Percentiles rank a stretch among this genome's conserved stretches.
Evolutionary conservation across 805 yeast genomes (phyloP).

Genomic region (Saccharomyces paradoxus): DNA sequence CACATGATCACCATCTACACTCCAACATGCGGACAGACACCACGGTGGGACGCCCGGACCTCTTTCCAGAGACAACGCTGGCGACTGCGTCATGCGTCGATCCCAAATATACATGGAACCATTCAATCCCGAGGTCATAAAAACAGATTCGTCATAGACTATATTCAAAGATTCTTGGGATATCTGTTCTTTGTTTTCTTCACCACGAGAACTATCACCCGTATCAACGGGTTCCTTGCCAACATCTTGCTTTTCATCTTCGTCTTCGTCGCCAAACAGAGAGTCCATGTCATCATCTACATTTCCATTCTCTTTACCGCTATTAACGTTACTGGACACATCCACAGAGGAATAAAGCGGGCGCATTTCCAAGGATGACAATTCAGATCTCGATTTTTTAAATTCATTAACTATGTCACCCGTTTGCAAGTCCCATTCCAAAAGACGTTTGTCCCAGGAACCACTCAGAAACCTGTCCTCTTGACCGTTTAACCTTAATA

Average conservation of each 20-base stretch:
- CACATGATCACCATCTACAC: conserved; percentile 66
- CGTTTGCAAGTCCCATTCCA: conserved; percentile 79
- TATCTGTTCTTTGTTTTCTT: conserved; percentile 14
- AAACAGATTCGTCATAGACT: conserved; percentile 41
- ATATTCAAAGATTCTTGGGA: conserved; percentile 19
- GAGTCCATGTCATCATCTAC: conserved; percentile 6
- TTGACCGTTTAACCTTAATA: conserved; percentile 49
- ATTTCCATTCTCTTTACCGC: conserved; percentile 29
- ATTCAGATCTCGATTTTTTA: conserved; percentile 62
- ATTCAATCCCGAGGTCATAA: conserved; percentile 74
- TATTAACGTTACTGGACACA: conserved; percentile 21
- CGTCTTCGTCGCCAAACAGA: neutral
- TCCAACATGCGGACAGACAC: conserved; percentile 89
- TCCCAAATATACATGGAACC: conserved; percentile 85
- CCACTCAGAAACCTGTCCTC: conserved; percentile 71
- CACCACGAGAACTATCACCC: neutral
- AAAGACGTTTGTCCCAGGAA: conserved; percentile 77
- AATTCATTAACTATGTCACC: conserved; percentile 47
- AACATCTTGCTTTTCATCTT: conserved; percentile 3
- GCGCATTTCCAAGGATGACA: conserved; percentile 65
- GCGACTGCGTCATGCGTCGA: conserved; percentile 38
- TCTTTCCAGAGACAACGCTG: conserved; percentile 42
- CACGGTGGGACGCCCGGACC: conserved; percentile 80
- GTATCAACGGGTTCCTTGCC: neutral
- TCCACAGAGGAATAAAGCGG: conserved; percentile 46